phyloP scores from a whole-genome alignment of 768 basidiomycete species.

The Sarcodon aspratus region DNA sequence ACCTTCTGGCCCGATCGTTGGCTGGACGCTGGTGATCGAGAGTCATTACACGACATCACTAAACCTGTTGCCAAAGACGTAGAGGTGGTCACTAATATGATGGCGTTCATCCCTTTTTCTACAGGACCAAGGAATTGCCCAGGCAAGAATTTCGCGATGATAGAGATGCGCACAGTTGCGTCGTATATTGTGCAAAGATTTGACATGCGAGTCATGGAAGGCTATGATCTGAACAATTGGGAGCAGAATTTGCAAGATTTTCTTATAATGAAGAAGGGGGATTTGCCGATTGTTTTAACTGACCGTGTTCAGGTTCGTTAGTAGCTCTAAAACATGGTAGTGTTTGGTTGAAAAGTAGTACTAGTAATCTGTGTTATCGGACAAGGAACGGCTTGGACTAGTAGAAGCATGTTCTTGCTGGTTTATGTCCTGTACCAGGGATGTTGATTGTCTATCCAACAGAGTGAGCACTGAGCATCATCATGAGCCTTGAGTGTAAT shows the following conservation, averaged over 20 bases:
- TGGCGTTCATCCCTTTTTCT: conserved; percentile 6
- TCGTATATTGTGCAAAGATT: conserved; percentile 4
- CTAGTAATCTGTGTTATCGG: too few species aligned
- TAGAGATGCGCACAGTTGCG: conserved; percentile 6
- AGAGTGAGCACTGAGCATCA: too few species aligned
- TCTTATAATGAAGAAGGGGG: neutral
- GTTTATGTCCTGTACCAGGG: too few species aligned
- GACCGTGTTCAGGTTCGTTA: too few species aligned
- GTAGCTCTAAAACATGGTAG: too few species aligned
- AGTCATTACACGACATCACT: conserved; percentile 2
- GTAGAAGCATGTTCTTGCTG: too few species aligned
- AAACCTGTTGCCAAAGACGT: neutral
- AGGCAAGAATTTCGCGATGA: conserved; percentile 6
- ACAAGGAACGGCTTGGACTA: too few species aligned
- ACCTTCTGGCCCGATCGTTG: conserved; percentile 14
- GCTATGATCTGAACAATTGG: conserved; percentile 1
- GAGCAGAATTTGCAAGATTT: conserved; percentile 4
- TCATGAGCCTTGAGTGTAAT: too few species aligned
- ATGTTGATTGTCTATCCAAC: too few species aligned
- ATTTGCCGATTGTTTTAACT: conserved; percentile 1
- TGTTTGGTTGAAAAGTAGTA: too few species aligned
- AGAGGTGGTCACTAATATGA: conserved; percentile 1
- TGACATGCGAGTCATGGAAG: conserved; percentile 1
- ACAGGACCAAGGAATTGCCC: conserved; percentile 4
- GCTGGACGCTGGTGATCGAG: conserved; percentile 4